Evolutionary conservation across 164 flowering plant genomes (phyloP).

Genomic region (Annona cherimola): DNA sequence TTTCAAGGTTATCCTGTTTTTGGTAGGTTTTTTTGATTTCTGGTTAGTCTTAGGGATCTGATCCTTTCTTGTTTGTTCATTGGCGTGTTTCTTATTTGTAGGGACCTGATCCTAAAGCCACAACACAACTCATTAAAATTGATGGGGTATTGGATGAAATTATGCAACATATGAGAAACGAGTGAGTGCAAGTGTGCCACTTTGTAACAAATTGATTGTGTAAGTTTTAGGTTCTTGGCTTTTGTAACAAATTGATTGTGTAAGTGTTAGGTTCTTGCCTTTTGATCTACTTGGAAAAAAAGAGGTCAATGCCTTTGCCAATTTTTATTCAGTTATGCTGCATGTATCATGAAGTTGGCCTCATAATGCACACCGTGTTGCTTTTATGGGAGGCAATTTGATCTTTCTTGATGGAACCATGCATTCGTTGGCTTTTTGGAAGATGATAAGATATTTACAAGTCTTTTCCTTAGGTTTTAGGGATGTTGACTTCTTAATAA

Average conservation of each 20-base stretch:
- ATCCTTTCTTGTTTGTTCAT: neutral
- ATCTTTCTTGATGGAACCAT: neutral
- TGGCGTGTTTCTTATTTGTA: constrained; percentile 19
- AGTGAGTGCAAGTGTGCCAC: constrained; percentile 38
- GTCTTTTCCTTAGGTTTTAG: neutral
- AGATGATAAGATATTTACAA: neutral
- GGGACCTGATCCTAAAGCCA: constrained; percentile 91
- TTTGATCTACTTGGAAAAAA: neutral
- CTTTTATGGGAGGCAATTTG: neutral
- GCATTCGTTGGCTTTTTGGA: neutral
- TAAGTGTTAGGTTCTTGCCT: neutral
- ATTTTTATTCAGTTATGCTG: neutral
- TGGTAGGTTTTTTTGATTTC: neutral
- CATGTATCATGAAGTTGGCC: neutral
- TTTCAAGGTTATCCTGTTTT: neutral
- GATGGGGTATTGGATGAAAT: constrained; percentile 82
- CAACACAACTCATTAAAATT: constrained; percentile 68
- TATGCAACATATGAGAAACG: constrained; percentile 63
- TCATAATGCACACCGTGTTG: neutral
- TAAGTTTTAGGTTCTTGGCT: neutral
- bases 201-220: neutral
- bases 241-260: neutral
- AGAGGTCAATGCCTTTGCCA: neutral
- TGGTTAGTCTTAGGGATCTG: neutral
- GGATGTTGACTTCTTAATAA: neutral